Evolutionary conservation across 345 rosid genomes (phyloP).

Genomic region (Populus nigra): DNA sequence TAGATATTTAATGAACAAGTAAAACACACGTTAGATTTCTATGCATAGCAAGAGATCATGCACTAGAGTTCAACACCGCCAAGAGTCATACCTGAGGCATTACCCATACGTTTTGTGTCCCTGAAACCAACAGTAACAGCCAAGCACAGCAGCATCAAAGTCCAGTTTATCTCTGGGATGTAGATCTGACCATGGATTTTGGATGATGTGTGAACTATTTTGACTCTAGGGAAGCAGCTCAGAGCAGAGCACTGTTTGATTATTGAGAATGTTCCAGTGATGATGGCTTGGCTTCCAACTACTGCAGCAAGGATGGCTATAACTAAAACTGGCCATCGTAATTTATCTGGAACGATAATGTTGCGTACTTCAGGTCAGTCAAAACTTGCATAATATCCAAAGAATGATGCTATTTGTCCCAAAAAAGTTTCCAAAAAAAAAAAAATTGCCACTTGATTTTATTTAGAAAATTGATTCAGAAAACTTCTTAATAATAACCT

Average conservation of each 20-base stretch:
- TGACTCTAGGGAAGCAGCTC: conserved; percentile 84
- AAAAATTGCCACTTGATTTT: not conserved
- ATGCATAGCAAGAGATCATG: not conserved
- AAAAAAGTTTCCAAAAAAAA: not conserved
- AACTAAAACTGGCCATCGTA: conserved; percentile 89
- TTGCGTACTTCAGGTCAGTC: conserved; percentile 3
- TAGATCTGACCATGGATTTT: conserved; percentile 91
- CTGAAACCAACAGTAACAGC: conserved; percentile 89
- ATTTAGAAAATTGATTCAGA: not conserved
- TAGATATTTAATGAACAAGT: not conserved
- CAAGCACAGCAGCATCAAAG: conserved; percentile 75
- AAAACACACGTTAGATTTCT: not conserved
- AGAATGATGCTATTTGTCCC: not conserved
- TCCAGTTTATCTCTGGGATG: conserved; percentile 95
- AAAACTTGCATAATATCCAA: conserved; percentile 11
- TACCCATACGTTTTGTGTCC: conserved; percentile 77
- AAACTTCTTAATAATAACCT: conserved; percentile 1
- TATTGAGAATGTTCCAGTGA: conserved; percentile 90
- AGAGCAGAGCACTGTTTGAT: conserved; percentile 84
- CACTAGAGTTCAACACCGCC: not conserved
- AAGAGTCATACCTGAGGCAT: conserved; percentile 69
- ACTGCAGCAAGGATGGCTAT: conserved; percentile 94
- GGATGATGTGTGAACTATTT: conserved; percentile 83
- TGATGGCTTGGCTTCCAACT: conserved; percentile 90
- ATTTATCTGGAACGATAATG: conserved; percentile 45